Conservation (phyloP, 148 eudicot genomes). For the Chenopodium berlandieri region DNA sequence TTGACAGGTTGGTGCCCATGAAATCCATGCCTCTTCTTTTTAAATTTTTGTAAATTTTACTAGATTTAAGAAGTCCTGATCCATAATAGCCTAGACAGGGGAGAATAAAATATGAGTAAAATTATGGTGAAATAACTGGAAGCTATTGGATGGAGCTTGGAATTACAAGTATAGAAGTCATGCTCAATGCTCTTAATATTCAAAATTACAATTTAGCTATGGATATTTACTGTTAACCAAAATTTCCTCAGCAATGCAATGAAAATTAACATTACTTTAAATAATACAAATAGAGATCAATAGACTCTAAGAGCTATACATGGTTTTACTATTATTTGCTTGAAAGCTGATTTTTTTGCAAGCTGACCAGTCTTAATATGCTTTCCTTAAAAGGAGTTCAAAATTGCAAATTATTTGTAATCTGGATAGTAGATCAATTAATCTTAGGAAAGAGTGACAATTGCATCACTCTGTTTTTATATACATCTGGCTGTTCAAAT, state of each 20-base stretch:
- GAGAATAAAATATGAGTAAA: background rate
- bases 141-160: background rate
- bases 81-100: background rate
- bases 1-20: background rate
- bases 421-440: background rate
- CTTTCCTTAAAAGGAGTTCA: background rate
- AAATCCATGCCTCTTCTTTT: background rate
- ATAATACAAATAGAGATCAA: too few species aligned
- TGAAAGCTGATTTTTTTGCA: background rate
- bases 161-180: background rate
- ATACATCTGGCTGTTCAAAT: background rate
- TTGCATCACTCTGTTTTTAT: background rate
- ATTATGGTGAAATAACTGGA: background rate
- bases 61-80: background rate
- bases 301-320: background rate
- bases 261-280: background rate
- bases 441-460: too few species aligned
- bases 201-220: background rate
- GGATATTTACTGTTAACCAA: background rate
- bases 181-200: background rate
- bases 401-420: background rate
- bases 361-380: background rate
- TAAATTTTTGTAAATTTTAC: background rate
- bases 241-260: background rate
- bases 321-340: background rate